Conservation (phyloP, 805 yeast species). For the Alloascoidea hylecoeti region DNA sequence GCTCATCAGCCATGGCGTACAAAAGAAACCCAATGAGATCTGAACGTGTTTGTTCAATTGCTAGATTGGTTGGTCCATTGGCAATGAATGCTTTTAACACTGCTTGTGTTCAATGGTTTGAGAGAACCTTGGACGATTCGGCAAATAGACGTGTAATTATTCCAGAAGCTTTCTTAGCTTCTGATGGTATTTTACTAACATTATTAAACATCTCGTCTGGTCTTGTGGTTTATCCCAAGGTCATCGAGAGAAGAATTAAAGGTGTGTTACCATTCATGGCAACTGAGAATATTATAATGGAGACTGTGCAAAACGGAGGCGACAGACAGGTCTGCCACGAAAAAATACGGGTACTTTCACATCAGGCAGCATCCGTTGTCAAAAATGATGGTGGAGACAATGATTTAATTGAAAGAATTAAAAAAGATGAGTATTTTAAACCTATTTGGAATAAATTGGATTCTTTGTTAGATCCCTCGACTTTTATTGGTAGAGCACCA, state of each 20-base stretch:
- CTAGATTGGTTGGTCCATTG: slow-evolving; percentile 88
- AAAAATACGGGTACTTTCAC: slow-evolving; percentile 90
- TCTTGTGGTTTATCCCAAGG: slow-evolving; percentile 95
- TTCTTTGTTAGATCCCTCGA: slow-evolving; percentile 70
- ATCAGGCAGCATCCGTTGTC: slow-evolving; percentile 94
- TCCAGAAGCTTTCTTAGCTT: slow-evolving; percentile 93
- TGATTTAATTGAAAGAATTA: slow-evolving; percentile 83
- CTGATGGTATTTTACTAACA: slow-evolving; percentile 85
- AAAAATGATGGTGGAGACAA: slow-evolving; percentile 98
- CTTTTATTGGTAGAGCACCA: slow-evolving; percentile 98
- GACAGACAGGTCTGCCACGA: slow-evolving; percentile 98
- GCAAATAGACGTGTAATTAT: slow-evolving; percentile 95
- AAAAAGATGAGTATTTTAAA: slow-evolving; percentile 62
- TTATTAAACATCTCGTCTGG: slow-evolving; percentile 88
- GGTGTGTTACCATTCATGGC: slow-evolving; percentile 99
- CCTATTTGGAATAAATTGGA: slow-evolving; percentile 86
- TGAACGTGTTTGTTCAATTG: slow-evolving; percentile 96
- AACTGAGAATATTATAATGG: slow-evolving; percentile 97
- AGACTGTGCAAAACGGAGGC: slow-evolving; percentile 97
- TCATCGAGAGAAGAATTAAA: slow-evolving; percentile 88
- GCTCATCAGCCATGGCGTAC: slow-evolving; percentile 98
- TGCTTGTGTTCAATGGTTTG: slow-evolving; percentile 98
- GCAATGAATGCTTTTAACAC: slow-evolving; percentile 92
- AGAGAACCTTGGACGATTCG: slow-evolving; percentile 95
- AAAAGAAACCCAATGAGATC: slow-evolving; percentile 99